Conservation (phyloP, 2,329 filamentous ascomycete species). For the Ophiostoma montium region DNA sequence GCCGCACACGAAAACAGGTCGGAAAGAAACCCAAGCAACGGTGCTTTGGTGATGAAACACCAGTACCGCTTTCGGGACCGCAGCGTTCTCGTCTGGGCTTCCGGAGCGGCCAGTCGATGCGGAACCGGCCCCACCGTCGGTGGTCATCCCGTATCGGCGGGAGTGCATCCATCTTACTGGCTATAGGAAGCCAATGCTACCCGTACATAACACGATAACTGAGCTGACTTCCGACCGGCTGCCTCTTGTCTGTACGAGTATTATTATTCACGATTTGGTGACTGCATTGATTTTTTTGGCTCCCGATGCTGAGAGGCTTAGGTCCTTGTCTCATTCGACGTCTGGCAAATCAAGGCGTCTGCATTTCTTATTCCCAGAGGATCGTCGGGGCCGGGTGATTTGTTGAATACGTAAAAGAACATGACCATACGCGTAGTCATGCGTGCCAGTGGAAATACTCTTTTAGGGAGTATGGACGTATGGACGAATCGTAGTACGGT, state of each 20-base stretch:
- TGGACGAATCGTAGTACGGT: too few species aligned
- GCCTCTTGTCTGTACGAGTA: too few species aligned
- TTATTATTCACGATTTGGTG: background rate
- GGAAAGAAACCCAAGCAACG: too few species aligned
- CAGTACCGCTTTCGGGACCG: background rate
- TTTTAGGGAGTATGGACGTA: background rate
- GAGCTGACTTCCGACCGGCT: too few species aligned
- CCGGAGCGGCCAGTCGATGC: constrained; percentile 1
- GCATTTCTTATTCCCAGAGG: background rate
- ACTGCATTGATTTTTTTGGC: background rate
- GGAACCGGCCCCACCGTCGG: background rate
- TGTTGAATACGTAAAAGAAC: background rate
- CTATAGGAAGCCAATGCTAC: too few species aligned
- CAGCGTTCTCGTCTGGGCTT: background rate
- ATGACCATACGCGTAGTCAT: background rate
- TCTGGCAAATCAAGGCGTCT: background rate
- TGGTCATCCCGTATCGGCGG: background rate
- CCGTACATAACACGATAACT: too few species aligned
- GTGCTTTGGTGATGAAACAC: too few species aligned
- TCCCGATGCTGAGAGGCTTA: background rate
- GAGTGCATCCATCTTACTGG: too few species aligned
- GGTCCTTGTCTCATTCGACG: background rate
- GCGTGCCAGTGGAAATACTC: background rate
- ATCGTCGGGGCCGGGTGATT: background rate
- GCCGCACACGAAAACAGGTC: background rate